Base-by-base conservation (phyloP, 2,329 filamentous ascomycete species). In the Chrysoporthe puriensis region DNA sequence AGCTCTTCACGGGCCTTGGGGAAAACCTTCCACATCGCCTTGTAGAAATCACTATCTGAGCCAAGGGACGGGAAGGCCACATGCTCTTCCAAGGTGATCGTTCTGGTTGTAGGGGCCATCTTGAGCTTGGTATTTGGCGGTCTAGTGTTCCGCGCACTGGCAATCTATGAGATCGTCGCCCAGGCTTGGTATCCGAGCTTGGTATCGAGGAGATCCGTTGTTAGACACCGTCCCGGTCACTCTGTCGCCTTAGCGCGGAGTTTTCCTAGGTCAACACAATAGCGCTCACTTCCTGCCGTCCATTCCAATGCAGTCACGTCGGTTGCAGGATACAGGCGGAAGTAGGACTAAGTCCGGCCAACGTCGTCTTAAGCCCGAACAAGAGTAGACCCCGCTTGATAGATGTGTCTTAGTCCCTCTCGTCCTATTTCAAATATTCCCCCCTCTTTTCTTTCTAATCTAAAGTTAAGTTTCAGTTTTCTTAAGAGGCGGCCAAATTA, bases 51-150 rank as follows among this genome's bases (percentile, higher is more conserved):
- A 16, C 54, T 57, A 6, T 57, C 54, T 16, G 54, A 57, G 54
- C 54, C 54, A 16, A 57, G 67, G 58, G 59, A 73, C 64, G 70
- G 63, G 60, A 74, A 72, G 57, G 74, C 68, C 71, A 75, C 77
- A 66, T 82, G 79, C 66, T 82, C 80, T 69, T 81, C 80, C 32
- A 82, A 76, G 11, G 79, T 74, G 59, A 81, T 80, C 2, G 54
- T 57, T n/a, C 54, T 34, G 6, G 54, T 57, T 34, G 16, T 13
- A 16, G 32, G 14, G 9, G n/a, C 48, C 48, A 57, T 57, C 11
- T 18, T 36, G 6, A 3, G 8, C 11, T 13, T 4, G 16, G 8
- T n/a, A 32, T 14, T 32, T 32, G 48, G 21, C 6, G 18, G 6
- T n/a, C n/a, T 52, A 4, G 11, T 52, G 9, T 26, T 21, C 26